phyloP scores from a whole-genome alignment of 1,284 basidiomycete genomes.

The Puccinia brachypodii region DNA sequence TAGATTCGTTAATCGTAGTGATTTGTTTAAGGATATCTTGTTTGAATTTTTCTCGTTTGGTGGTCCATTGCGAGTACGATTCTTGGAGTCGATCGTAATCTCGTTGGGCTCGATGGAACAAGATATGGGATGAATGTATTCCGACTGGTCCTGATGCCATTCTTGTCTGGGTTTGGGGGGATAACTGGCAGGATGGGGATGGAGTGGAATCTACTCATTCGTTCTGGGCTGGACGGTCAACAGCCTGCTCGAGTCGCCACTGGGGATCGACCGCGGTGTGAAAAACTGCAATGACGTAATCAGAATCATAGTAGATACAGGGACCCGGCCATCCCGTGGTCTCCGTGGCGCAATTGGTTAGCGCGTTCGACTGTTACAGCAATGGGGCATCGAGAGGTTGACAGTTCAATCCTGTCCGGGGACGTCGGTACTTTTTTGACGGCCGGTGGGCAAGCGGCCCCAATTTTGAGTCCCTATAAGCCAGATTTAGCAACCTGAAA shows the following conservation, averaged over 20 bases:
- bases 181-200: background rate
- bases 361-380: no score
- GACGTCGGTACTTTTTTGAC: no score
- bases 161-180: background rate
- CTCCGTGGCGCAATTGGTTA: no score
- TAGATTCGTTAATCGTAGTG: slow-evolving; percentile 2
- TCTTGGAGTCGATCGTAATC: background rate
- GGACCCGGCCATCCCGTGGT: no score
- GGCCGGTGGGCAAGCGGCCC: no score
- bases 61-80: background rate
- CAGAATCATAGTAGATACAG: no score
- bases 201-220: background rate
- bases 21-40: background rate
- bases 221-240: background rate
- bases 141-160: background rate
- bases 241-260: background rate
- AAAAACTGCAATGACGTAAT: no score
- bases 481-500: no score
- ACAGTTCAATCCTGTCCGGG: no score
- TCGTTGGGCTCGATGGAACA: slow-evolving; percentile 11
- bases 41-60: background rate
- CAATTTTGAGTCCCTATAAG: no score
- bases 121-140: slow-evolving; percentile 11
- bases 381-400: no score
- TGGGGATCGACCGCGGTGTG: no score